Conservation (phyloP, 2,329 filamentous ascomycete species). For the Apiospora phragmitis region DNA sequence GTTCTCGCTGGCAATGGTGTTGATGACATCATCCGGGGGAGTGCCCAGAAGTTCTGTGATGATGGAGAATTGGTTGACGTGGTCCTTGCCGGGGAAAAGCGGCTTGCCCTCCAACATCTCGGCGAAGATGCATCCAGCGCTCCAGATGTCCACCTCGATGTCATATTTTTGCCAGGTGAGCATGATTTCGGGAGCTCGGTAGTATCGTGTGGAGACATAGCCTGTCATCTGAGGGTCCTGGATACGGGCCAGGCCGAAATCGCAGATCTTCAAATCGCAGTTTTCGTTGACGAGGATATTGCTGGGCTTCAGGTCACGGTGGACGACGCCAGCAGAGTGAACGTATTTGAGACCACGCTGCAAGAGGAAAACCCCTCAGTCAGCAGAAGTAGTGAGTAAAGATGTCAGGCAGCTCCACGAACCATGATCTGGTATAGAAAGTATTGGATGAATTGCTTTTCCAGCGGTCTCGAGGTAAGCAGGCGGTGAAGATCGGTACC, state of each 20-base stretch:
- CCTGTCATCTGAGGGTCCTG: slow-evolving; percentile 99
- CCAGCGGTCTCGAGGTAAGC: slow-evolving; percentile 89
- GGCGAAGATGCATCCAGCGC: slow-evolving; percentile 96
- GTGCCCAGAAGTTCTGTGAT: slow-evolving; percentile 97
- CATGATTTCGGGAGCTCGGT: slow-evolving; percentile 98
- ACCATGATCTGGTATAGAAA: slow-evolving; percentile 99
- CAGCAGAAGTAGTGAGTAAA: background rate
- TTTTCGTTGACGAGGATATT: slow-evolving; percentile 99
- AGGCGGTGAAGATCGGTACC: slow-evolving; percentile 96
- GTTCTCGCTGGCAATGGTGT: slow-evolving; percentile 98
- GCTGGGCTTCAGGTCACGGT: slow-evolving; percentile 96
- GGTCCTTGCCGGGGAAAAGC: slow-evolving; percentile 96
- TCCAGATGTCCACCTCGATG: slow-evolving; percentile 99
- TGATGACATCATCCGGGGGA: slow-evolving; percentile 96
- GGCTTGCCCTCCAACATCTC: slow-evolving; percentile 99
- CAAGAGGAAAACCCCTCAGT: slow-evolving; percentile 37
- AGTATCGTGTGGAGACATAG: slow-evolving; percentile 98
- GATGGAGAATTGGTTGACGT: slow-evolving; percentile 99
- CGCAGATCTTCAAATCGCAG: slow-evolving; percentile 99
- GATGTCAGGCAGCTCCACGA: slow-evolving; percentile 33
- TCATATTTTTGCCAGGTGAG: slow-evolving; percentile 99
- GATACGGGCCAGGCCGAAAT: slow-evolving; percentile 95
- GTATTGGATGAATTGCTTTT: slow-evolving; percentile 99
- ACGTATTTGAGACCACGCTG: slow-evolving; percentile 98
- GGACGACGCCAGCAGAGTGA: slow-evolving; percentile 95